Evolutionary conservation across 2,329 filamentous ascomycete genomes (phyloP), one percentile per base, ranked within the genome.

Genomic region (Sporothrix schenckii): DNA sequence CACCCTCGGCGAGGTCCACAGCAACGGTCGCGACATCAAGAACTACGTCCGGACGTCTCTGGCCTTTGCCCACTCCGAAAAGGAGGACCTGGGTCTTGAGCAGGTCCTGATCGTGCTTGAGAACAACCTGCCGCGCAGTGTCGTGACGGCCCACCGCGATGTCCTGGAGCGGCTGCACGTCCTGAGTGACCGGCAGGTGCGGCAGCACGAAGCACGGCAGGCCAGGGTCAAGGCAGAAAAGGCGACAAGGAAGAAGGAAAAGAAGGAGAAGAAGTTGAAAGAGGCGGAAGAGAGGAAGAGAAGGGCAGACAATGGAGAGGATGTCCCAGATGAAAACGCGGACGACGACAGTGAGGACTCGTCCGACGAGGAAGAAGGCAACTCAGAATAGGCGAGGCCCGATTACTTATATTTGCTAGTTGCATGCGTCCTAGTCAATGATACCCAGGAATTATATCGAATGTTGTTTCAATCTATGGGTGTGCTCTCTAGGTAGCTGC

Each of bases 1-100:
- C 2, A 54, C 53, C 6, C 66, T 68, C 3, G 66, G 66, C 52
- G 52, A 27, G 39, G 21, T 68, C 13, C 66, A 39, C 34, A 65
- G 50, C 58, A 69, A 69, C 24, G 68, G 68, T 24, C 68, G 68
- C 19, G 58, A 69, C 39, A 65, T 69, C 6, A 69, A 65, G 19
- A 69, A 69, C 24, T 53, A 30, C 16, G 68, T 69, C 47, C 68
- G 68, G 49, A 69, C 58, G 39, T 44, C 58, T 19, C 39, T 63
- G 58, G 58, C 58, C 11, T 63, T 65, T 50, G 61, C 61, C 16
- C 67, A 56, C 13, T 19, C 67, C 24, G 54, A 69, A 11, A 21
- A 69, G 19, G 67, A 69, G 30, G 54, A 69, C 19, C 54, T 69
- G 16, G 67, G 54, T n/a, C 67, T 68, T 2, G 67, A 69, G 27